Evolutionary conservation across 352 stramenopile species (phyloP).

Genomic region (Thraustochytrium striatum): DNA sequence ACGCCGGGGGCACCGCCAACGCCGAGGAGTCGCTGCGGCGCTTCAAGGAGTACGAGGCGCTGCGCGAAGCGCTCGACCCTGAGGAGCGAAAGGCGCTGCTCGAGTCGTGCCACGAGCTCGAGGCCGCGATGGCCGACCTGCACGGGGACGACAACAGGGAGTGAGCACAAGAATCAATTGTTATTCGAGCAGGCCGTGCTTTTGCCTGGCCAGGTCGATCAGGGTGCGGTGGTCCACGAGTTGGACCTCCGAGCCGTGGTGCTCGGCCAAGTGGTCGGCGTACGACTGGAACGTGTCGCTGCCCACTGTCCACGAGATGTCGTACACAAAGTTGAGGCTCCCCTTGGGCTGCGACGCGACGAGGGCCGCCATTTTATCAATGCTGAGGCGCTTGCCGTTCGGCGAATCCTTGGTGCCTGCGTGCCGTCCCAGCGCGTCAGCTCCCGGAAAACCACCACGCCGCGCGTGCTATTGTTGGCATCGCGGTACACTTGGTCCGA

Average conservation of each 20-base stretch:
- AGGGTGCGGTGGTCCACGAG: conserved; percentile 42
- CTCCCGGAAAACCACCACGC: conserved; percentile 31
- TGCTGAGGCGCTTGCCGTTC: conserved; percentile 8
- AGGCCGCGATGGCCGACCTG: too few species aligned
- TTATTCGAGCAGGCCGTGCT: conserved; percentile 9
- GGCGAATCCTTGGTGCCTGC: neutral
- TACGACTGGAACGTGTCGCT: neutral
- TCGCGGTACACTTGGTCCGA: conserved; percentile 18
- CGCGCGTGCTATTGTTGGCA: neutral
- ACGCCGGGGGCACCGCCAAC: too few species aligned
- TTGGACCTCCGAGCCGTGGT: conserved; percentile 1
- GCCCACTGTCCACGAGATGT: conserved; percentile 22
- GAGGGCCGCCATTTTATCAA: neutral
- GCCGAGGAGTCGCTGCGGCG: too few species aligned
- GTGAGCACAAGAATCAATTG: neutral
- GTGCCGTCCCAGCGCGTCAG: conserved; percentile 14
- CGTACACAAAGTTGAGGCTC: conserved; percentile 46
- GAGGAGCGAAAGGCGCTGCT: too few species aligned
- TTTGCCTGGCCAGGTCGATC: conserved; percentile 22
- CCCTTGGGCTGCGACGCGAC: neutral
- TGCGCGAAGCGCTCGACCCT: too few species aligned
- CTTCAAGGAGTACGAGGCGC: too few species aligned
- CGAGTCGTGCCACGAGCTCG: too few species aligned
- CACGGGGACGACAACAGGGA: neutral
- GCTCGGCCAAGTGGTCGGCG: neutral